Base-by-base conservation (phyloP, 2,329 filamentous ascomycete species). In the Alternaria arborescens region DNA sequence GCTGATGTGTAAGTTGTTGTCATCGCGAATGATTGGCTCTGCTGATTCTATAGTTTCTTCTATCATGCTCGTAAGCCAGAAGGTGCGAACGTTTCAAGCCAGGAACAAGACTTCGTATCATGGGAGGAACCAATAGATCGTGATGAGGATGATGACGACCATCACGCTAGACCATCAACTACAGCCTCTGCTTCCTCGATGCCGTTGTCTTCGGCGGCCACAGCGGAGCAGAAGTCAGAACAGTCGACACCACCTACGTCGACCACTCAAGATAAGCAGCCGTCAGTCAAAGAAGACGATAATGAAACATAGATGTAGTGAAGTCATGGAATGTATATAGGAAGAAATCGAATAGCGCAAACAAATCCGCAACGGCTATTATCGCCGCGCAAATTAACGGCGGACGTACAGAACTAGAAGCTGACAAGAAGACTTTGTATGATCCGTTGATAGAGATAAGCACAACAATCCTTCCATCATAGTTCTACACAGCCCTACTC, bases 61-160 rank as follows among this genome's bases (percentile, higher is more conserved):
- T 76, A 72, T 65, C 62, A 69, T 26, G 72, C 73, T 2, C 67
- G 59, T 12, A 74, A 68, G 58, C 64, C 72, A 1, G 34, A 41
- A 10, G 59, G 66, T 18, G 18, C 63, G 32, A 44, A 18, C 10
- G 54, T 38, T 2, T 14, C 44, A 7, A 16, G 10, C 8, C 24
- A 36, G 18, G 46, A 50, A 14, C 32, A 64, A n/a, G 66, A 69
- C 5, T 50, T 62, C 10, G 46, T 69, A 2, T 63, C 67, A 3
- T 71, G 74, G 8, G 70, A 73, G 12, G 66, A 74, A 43, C 10
- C 50, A 0, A 55, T 74, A n/a, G 71, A 73, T 44, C 50, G 54
- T 1, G 71, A 74, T 22, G 71, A 72, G 36, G 67, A 65, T 28
- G 61, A 60, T 2, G 40, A 59, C 4, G 30, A n/a, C 4, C 28